phyloP scores from a whole-genome alignment of 108 stramenopile genomes.

The Seminavis robusta region DNA sequence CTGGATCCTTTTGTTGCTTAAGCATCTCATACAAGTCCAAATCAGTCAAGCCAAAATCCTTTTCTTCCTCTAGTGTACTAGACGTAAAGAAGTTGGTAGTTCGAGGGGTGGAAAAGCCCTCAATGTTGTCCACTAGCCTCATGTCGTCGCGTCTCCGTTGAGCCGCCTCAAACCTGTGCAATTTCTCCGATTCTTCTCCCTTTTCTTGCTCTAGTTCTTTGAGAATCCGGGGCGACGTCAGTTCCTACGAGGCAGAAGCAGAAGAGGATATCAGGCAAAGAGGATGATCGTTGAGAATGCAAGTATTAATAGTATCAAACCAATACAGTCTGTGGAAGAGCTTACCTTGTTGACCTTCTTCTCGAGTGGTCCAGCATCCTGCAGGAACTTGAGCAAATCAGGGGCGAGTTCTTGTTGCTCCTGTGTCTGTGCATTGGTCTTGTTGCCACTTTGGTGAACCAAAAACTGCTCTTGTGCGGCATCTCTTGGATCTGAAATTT shows the following conservation, averaged over 20 bases:
- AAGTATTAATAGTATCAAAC: too few species aligned
- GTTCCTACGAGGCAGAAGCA: slow-evolving; percentile 17
- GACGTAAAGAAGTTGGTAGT: slow-evolving; percentile 33
- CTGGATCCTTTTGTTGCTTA: neutral
- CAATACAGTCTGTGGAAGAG: too few species aligned
- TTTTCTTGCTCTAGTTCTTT: slow-evolving; percentile 24
- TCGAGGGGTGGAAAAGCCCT: slow-evolving; percentile 23
- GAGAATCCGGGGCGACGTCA: slow-evolving; percentile 21
- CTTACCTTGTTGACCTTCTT: too few species aligned
- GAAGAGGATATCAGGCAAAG: too few species aligned
- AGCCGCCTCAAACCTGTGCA: slow-evolving; percentile 7
- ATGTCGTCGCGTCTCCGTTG: slow-evolving; percentile 16
- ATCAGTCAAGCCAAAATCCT: neutral
- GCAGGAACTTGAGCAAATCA: too few species aligned
- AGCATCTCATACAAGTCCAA: slow-evolving; percentile 3
- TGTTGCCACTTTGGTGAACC: too few species aligned
- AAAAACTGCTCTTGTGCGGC: too few species aligned
- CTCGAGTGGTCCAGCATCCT: too few species aligned
- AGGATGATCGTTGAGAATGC: too few species aligned
- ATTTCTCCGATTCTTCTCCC: slow-evolving; percentile 8
- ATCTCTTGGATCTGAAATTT: too few species aligned
- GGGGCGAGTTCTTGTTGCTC: too few species aligned
- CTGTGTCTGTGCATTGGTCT: too few species aligned
- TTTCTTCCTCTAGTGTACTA: neutral
- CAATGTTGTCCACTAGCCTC: slow-evolving; percentile 31